Conservation (phyloP, 805 yeast species). For the Kodamaea leandrae region DNA sequence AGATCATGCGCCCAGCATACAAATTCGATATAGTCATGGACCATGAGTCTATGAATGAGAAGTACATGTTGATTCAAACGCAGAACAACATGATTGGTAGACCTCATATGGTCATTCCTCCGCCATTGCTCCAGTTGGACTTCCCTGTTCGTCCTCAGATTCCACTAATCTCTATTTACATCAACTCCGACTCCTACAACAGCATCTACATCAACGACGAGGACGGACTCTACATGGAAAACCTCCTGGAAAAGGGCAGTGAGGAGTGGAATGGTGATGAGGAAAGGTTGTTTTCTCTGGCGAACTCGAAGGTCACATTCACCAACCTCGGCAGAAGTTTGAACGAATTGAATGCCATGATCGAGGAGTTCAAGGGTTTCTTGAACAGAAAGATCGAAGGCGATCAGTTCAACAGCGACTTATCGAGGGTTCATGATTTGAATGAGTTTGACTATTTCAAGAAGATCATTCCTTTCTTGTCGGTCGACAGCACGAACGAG, state of each 20-base stretch:
- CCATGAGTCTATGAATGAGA: constrained; percentile 38
- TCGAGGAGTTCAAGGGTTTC: constrained; percentile 47
- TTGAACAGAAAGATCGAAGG: constrained; percentile 29
- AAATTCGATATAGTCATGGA: constrained; percentile 46
- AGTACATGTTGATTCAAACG: constrained; percentile 20
- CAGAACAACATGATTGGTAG: constrained; percentile 8
- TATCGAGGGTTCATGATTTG: constrained; percentile 6
- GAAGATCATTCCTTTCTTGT: constrained; percentile 38
- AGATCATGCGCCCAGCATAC: constrained; percentile 43
- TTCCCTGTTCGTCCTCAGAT: constrained; percentile 25
- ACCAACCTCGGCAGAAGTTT: constrained; percentile 45
- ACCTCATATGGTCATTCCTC: neutral
- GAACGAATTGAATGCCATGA: constrained; percentile 49
- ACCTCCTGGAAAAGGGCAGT: constrained; percentile 9
- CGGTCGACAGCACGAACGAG: constrained; percentile 34
- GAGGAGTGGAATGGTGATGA: constrained; percentile 4
- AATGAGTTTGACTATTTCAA: constrained; percentile 34
- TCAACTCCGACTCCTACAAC: constrained; percentile 28
- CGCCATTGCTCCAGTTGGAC: constrained; percentile 1
- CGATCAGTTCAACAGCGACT: constrained; percentile 22
- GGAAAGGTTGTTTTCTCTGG: constrained; percentile 6
- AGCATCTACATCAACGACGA: constrained; percentile 32
- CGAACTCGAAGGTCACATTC: constrained; percentile 16
- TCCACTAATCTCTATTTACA: constrained; percentile 31
- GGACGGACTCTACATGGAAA: constrained; percentile 19